Conservation (phyloP, 2,329 filamentous ascomycete genomes). For the Epichloe sibirici region DNA sequence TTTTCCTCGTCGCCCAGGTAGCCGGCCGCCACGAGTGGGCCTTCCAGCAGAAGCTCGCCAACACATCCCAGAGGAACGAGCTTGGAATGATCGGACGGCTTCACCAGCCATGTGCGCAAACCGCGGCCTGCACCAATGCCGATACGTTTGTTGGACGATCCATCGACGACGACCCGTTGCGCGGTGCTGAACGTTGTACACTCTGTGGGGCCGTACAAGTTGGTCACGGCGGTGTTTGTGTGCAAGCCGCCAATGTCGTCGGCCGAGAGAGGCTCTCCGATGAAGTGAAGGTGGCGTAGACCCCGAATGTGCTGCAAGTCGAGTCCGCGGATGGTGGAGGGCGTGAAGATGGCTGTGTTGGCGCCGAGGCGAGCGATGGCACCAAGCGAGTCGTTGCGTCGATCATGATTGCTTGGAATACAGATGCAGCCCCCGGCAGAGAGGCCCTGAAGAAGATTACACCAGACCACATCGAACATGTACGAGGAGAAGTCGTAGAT, state of each 20-base stretch:
- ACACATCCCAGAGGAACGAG: slow-evolving; percentile 16
- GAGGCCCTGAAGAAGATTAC: slow-evolving; percentile 3
- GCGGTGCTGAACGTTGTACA: slow-evolving; percentile 9
- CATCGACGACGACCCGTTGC: not conserved
- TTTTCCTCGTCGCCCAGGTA: slow-evolving; percentile 34
- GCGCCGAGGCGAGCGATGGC: slow-evolving; percentile 25
- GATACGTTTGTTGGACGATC: not conserved
- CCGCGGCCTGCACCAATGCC: not conserved
- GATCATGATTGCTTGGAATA: slow-evolving; percentile 31
- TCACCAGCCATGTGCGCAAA: slow-evolving; percentile 17
- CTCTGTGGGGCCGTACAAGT: slow-evolving; percentile 11
- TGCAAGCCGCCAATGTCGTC: not conserved
- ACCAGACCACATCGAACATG: slow-evolving; percentile 7
- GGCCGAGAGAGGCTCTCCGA: slow-evolving; percentile 26
- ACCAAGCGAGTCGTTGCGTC: slow-evolving; percentile 32
- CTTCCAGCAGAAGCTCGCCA: slow-evolving; percentile 25
- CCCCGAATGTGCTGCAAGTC: slow-evolving; percentile 26
- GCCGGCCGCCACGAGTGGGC: slow-evolving; percentile 33
- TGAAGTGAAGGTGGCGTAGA: slow-evolving; percentile 28
- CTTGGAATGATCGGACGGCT: slow-evolving; percentile 13
- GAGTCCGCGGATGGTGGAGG: slow-evolving; percentile 31
- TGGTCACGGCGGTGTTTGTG: slow-evolving; percentile 3
- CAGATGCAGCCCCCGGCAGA: slow-evolving; percentile 8
- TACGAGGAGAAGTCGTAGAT: slow-evolving; percentile 7
- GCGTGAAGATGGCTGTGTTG: slow-evolving; percentile 34